Evolutionary conservation across 768 basidiomycete genomes (phyloP).

Genomic region (Daedalea quercina): DNA sequence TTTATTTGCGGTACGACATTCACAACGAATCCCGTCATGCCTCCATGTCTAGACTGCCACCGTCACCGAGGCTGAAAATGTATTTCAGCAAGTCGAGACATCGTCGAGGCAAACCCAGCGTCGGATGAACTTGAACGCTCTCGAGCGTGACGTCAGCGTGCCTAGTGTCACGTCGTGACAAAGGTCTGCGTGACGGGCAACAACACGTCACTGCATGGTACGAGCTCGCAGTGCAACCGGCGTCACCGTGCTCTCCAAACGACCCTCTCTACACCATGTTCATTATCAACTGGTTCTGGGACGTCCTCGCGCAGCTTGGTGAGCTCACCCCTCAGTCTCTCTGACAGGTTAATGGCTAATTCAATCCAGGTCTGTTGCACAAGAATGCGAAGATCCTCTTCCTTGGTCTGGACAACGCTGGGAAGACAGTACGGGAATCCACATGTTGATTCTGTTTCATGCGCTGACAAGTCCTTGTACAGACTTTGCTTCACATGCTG

Average conservation of each 20-base stretch:
- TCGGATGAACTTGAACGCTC: too few species aligned
- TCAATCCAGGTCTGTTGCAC: constrained; percentile 67
- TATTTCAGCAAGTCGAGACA: too few species aligned
- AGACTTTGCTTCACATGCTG: constrained; percentile 98
- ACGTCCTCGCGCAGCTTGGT: constrained; percentile 92
- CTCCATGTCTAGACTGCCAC: too few species aligned
- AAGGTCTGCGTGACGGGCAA: neutral
- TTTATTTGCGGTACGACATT: too few species aligned
- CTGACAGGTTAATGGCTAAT: neutral
- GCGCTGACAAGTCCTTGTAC: neutral
- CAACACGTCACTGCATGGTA: constrained; percentile 1
- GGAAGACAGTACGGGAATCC: constrained; percentile 79
- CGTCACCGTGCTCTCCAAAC: neutral
- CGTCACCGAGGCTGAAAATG: too few species aligned
- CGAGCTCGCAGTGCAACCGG: neutral
- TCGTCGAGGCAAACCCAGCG: too few species aligned
- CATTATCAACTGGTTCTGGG: constrained; percentile 95
- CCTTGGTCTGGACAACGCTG: constrained; percentile 97
- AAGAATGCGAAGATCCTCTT: constrained; percentile 99
- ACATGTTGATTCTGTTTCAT: neutral
- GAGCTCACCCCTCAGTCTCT: constrained; percentile 19
- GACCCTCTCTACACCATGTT: constrained; percentile 49
- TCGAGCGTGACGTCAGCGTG: too few species aligned
- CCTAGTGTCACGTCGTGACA: neutral
- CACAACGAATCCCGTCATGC: too few species aligned